Evolutionary conservation across 2,329 filamentous ascomycete species (phyloP).

Genomic region (Claviceps africana): DNA sequence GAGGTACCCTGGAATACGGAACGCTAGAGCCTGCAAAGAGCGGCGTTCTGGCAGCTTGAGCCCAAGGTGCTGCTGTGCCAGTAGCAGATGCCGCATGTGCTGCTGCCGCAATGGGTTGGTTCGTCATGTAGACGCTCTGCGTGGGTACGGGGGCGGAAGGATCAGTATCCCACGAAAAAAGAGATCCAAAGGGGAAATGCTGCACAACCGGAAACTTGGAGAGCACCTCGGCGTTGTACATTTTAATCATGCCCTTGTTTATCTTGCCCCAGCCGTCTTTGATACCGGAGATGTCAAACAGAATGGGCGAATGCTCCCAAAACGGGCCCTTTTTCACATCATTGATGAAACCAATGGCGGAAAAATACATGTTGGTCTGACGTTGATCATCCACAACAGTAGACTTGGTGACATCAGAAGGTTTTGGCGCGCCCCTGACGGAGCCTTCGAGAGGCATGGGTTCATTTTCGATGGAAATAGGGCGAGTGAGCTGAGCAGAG

Average conservation of each 20-base stretch:
- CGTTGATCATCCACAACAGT: slow-evolving; percentile 52
- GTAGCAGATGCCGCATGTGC: slow-evolving; percentile 12
- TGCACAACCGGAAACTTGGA: slow-evolving; percentile 98
- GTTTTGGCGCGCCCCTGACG: slow-evolving; percentile 53
- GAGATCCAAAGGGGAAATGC: slow-evolving; percentile 71
- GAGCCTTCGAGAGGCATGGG: slow-evolving; percentile 69
- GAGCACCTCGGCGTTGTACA: slow-evolving; percentile 95
- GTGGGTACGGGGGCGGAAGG: slow-evolving; percentile 39
- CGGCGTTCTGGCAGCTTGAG: slow-evolving; percentile 26
- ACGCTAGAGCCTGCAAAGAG: slow-evolving; percentile 21
- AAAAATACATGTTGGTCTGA: slow-evolving; percentile 74
- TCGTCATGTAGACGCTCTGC: slow-evolving; percentile 42
- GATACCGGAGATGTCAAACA: slow-evolving; percentile 90
- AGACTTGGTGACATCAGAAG: slow-evolving; percentile 52
- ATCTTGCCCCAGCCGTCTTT: slow-evolving; percentile 95
- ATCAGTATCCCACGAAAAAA: slow-evolving; percentile 65
- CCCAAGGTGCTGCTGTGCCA: slow-evolving; percentile 32
- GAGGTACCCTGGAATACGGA: slow-evolving; percentile 23
- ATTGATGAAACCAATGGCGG: slow-evolving; percentile 90
- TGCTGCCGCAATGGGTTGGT: slow-evolving; percentile 27
- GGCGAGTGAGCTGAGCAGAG: slow-evolving; percentile 73
- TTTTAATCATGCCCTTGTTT: slow-evolving; percentile 98
- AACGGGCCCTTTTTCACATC: slow-evolving; percentile 94
- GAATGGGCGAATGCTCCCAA: slow-evolving; percentile 89
- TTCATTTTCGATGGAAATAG: slow-evolving; percentile 46